Percentiles rank a stretch among this genome's conserved stretches.
These are phyloP conservation scores for Hyphopichia wangnamkhiaoensis DNA, from an alignment of 1,139 yeast species.

Conservation along the genomic window DNA sequence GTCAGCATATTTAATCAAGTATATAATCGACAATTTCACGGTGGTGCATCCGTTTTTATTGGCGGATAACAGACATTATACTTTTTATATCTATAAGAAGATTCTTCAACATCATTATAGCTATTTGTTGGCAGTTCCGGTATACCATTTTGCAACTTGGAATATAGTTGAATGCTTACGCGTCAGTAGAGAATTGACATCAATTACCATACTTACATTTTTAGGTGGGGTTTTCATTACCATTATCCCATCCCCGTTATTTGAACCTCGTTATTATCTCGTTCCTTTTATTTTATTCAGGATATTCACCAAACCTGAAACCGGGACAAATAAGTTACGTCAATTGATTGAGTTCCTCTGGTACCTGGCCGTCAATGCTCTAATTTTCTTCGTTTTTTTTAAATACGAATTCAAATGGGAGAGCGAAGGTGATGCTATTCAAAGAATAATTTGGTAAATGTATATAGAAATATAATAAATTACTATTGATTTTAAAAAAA, in stretches of 20 bases:
- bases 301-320: conserved; percentile 47
- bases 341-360: conserved; percentile 59
- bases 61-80: conserved; percentile 93
- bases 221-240: conserved; percentile 57
- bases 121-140: conserved; percentile 53
- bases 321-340: conserved; percentile 27
- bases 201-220: conserved; percentile 46
- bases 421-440: conserved; percentile 54
- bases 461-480: neutral
- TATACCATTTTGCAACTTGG: conserved; percentile 72
- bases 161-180: conserved; percentile 32
- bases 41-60: conserved; percentile 85
- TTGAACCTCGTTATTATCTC: conserved; percentile 92
- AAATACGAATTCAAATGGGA: conserved; percentile 69
- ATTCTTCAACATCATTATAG: conserved; percentile 49
- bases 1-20: conserved; percentile 37
- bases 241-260: conserved; percentile 82
- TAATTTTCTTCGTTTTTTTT: conserved; percentile 58
- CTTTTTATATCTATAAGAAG: conserved; percentile 79
- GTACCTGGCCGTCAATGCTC: conserved; percentile 55
- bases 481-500: neutral
- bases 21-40: conserved; percentile 60
- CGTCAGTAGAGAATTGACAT: conserved; percentile 18
- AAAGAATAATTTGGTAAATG: conserved; percentile 83
- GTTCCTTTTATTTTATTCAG: conserved; percentile 80